A percentile compares a stretch with the other conserved stretches of the same genome.
Evolutionary conservation across 2,329 filamentous ascomycete species (phyloP).

Genomic region (Septoria petroselini): DNA sequence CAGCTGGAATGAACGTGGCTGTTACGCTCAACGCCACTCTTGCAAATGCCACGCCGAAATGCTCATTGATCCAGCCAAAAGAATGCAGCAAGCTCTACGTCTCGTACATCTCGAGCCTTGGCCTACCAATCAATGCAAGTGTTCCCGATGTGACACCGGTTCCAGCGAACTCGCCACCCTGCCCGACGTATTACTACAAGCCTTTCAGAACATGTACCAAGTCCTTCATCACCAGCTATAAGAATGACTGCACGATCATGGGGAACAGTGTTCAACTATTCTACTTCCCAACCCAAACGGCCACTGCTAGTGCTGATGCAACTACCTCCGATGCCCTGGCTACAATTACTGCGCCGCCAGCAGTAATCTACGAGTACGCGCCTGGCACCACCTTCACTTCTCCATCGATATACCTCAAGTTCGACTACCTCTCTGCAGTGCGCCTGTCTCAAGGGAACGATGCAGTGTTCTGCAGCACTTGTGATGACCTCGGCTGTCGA

Average conservation of each 20-base stretch:
- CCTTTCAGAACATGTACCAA: slow-evolving; percentile 16
- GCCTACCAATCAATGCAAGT: slow-evolving; percentile 19
- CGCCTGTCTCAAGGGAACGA: slow-evolving; percentile 1
- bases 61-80: slow-evolving; percentile 12
- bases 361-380: slow-evolving; percentile 16
- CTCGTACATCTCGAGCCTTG: slow-evolving; percentile 25
- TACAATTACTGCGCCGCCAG: slow-evolving; percentile 8
- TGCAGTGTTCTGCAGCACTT: slow-evolving; percentile 1
- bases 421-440: slow-evolving; percentile 21
- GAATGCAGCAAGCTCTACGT: slow-evolving; percentile 25
- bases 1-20: not conserved
- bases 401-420: slow-evolving; percentile 27
- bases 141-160: slow-evolving; percentile 25
- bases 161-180: slow-evolving; percentile 24
- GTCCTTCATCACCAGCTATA: slow-evolving; percentile 3
- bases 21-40: slow-evolving; percentile 1
- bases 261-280: slow-evolving; percentile 26
- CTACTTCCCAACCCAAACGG: slow-evolving; percentile 23
- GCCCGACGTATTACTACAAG: slow-evolving; percentile 19
- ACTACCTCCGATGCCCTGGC: slow-evolving; percentile 6
- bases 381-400: slow-evolving; percentile 26
- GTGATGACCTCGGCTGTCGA: slow-evolving; percentile 11
- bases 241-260: slow-evolving; percentile 18
- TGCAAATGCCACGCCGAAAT: slow-evolving; percentile 1
- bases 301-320: slow-evolving; percentile 7